A percentile compares a stretch with the other conserved stretches of the same genome.
phyloP scores from a whole-genome alignment of 106 monocot species.

The Hemerocallis citrina region DNA sequence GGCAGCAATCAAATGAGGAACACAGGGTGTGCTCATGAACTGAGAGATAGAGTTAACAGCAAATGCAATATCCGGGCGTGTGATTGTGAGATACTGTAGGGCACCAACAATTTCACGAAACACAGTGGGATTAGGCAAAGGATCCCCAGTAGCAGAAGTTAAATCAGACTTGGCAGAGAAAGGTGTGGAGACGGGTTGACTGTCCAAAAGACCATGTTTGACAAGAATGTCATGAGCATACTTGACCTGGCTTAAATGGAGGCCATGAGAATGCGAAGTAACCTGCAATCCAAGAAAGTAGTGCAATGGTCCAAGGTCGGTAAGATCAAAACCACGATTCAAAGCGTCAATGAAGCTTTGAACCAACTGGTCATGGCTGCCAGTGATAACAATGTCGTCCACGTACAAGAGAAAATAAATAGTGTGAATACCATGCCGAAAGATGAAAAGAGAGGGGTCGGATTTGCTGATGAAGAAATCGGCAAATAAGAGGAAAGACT shows the following conservation, averaged over 20 bases:
- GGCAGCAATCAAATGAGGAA: neutral
- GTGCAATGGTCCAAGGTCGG: neutral
- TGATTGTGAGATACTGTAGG: neutral
- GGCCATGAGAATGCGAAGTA: neutral
- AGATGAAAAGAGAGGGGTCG: neutral
- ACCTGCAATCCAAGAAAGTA: neutral
- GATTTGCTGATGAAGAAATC: neutral
- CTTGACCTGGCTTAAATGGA: no score
- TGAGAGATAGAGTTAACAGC: neutral
- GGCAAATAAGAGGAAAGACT: neutral
- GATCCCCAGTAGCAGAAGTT: neutral
- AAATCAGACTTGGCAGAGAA: neutral
- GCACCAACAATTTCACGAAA: neutral
- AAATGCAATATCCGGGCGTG: neutral
- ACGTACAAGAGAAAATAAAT: conserved; percentile 1
- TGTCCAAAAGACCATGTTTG: neutral
- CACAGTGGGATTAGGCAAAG: neutral
- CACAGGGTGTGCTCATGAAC: neutral
- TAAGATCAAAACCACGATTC: neutral
- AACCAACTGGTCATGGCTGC: neutral
- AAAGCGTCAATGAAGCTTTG: neutral
- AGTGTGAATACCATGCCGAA: neutral
- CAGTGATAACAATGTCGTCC: conserved; percentile 2
- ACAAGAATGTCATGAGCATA: neutral
- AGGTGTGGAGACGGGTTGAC: neutral